These are phyloP conservation scores for Aspergillus saccharolyticus DNA, from an alignment of 495 filamentous ascomycete genomes.

Conservation along the genomic window DNA sequence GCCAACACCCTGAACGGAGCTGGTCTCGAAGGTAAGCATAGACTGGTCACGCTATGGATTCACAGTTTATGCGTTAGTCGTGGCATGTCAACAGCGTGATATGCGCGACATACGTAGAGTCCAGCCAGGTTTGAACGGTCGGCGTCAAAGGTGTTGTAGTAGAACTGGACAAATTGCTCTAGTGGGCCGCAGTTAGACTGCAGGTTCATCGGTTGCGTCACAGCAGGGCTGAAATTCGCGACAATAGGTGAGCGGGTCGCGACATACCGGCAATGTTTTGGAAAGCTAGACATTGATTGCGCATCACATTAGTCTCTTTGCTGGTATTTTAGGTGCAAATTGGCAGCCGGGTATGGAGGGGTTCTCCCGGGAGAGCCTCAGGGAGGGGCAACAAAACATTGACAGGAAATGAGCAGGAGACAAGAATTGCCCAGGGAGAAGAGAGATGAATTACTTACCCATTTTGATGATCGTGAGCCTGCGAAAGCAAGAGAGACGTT, in stretches of 20 bases:
- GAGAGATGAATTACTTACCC: conserved; percentile 27
- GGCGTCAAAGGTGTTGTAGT: conserved; percentile 80
- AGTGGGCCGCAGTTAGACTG: conserved; percentile 19
- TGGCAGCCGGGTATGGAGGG: conserved; percentile 10
- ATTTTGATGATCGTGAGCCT: conserved; percentile 28
- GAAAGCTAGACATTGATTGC: conserved; percentile 41
- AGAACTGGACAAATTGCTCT: conserved; percentile 83
- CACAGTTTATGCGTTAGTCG: conserved; percentile 6
- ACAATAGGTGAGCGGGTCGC: not conserved
- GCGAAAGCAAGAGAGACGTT: not conserved
- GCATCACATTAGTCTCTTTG: conserved; percentile 18
- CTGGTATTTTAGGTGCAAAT: not conserved
- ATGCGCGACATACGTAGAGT: conserved; percentile 65
- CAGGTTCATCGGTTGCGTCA: not conserved
- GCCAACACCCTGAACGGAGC: conserved; percentile 49
- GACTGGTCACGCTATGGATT: conserved; percentile 66
- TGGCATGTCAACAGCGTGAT: not conserved
- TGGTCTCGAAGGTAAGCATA: conserved; percentile 87
- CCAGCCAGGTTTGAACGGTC: conserved; percentile 53
- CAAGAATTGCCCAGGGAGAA: not conserved
- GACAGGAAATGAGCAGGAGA: not conserved
- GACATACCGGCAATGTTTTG: conserved; percentile 50
- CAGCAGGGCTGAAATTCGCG: not conserved
- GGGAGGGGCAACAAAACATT: conserved; percentile 22
- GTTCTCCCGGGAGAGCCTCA: conserved; percentile 8